These are phyloP conservation scores for Botrytis elliptica DNA, from an alignment of 2,329 filamentous ascomycete genomes.

Conservation along the genomic window DNA sequence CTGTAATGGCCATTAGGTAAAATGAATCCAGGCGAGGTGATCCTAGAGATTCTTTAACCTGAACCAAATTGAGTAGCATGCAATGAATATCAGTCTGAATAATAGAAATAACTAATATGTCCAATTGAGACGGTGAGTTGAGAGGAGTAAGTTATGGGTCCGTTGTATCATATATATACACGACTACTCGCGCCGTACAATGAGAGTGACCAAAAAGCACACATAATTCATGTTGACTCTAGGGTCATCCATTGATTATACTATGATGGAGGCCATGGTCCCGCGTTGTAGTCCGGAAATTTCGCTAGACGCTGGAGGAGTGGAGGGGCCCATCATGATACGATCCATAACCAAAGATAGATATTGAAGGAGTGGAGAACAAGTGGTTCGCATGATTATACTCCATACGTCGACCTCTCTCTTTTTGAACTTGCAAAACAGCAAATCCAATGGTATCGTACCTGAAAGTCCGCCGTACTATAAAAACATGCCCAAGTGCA, in stretches of 20 bases:
- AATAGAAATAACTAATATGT: not conserved
- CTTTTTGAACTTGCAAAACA: not conserved
- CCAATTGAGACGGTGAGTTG: not conserved
- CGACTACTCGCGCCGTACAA: not conserved
- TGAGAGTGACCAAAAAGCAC: not conserved
- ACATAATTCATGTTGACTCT: not conserved
- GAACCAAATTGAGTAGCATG: constrained; percentile 11
- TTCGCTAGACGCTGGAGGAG: constrained; percentile 9
- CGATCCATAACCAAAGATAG: not conserved
- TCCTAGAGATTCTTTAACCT: not conserved
- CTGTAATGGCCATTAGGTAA: constrained; percentile 14
- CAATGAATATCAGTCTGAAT: constrained; percentile 1
- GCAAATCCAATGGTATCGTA: not conserved
- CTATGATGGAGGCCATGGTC: not conserved
- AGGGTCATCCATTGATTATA: not conserved
- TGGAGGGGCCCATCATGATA: not conserved
- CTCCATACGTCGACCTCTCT: not conserved
- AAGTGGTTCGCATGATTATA: constrained; percentile 11
- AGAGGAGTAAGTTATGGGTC: not conserved
- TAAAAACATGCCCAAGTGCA: not conserved
- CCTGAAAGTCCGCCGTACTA: not conserved
- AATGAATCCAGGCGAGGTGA: not conserved
- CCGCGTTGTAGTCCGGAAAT: constrained; percentile 5
- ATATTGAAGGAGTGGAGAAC: constrained; percentile 11
- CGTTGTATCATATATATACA: constrained; percentile 1